Conservation (phyloP, 2,329 filamentous ascomycete species). For the Botrytis cinerea region DNA sequence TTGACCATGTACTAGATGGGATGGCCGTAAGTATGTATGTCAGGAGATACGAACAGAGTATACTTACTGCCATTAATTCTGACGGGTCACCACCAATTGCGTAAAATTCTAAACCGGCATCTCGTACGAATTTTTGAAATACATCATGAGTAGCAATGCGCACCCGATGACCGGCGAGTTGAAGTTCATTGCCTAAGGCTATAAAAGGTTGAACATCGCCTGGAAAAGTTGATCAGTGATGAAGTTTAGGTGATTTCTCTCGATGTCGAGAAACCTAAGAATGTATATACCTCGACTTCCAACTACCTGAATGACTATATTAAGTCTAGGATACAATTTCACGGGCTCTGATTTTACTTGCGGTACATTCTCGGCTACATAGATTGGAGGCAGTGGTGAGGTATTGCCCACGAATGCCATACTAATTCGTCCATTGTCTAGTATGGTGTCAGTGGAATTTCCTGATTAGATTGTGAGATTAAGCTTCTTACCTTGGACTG, state of each 20-base stretch:
- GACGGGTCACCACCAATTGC: conserved; percentile 73
- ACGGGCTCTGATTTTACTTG: background rate
- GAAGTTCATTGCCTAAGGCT: conserved; percentile 69
- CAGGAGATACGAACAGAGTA: no score
- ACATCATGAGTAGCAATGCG: conserved; percentile 76
- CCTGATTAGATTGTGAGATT: no score
- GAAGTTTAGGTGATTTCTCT: background rate
- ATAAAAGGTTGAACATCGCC: conserved; percentile 75
- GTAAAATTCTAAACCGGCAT: conserved; percentile 74
- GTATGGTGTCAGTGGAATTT: background rate
- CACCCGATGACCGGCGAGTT: conserved; percentile 68
- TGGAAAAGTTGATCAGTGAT: background rate
- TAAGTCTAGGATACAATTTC: conserved; percentile 48
- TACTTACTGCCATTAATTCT: conserved; percentile 15
- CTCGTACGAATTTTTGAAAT: conserved; percentile 72
- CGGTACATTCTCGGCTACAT: background rate
- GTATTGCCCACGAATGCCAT: conserved; percentile 27
- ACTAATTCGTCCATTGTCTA: conserved; percentile 33
- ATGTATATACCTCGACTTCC: conserved; percentile 63
- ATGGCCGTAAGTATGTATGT: background rate
- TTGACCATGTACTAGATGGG: conserved; percentile 58
- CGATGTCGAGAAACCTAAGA: background rate
- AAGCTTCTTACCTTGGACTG: background rate
- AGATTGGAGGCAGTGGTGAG: conserved; percentile 27
- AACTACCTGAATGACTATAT: conserved; percentile 83